These are phyloP conservation scores for Magnaporthales sp. DNA, from an alignment of 2,329 filamentous ascomycete genomes.

Conservation along the genomic window DNA sequence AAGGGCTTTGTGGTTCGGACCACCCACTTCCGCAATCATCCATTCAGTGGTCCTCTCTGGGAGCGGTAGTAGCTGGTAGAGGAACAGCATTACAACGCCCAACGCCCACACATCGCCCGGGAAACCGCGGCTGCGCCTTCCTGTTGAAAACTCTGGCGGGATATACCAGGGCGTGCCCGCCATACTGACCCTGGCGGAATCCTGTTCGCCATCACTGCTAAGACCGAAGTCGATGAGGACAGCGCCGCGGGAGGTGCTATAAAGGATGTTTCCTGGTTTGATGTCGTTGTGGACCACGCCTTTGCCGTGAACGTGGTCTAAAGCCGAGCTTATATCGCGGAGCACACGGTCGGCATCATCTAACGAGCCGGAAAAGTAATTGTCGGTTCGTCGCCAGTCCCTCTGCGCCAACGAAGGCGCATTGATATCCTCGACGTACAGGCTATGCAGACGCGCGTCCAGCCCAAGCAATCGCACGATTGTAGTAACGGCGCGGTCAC, in stretches of 20 bases:
- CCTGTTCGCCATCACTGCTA: background rate
- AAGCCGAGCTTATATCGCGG: background rate
- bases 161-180: background rate
- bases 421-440: background rate
- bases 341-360: background rate
- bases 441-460: background rate
- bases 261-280: background rate
- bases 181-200: background rate
- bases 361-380: background rate
- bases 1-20: background rate
- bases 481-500: background rate
- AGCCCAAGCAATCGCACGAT: background rate
- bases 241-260: background rate
- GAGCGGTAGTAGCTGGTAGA: background rate
- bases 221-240: slow-evolving; percentile 1
- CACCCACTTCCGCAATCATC: background rate
- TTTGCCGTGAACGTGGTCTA: background rate
- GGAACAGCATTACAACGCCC: background rate
- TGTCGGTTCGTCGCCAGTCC: background rate
- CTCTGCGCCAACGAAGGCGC: background rate
- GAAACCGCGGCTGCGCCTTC: background rate
- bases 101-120: background rate
- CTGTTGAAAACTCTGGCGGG: background rate
- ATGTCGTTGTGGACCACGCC: background rate
- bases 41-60: background rate